Evolutionary conservation across 495 filamentous ascomycete species (phyloP), one percentile per base, ranked within the genome.

Genomic region (Penicillium odoratum): DNA sequence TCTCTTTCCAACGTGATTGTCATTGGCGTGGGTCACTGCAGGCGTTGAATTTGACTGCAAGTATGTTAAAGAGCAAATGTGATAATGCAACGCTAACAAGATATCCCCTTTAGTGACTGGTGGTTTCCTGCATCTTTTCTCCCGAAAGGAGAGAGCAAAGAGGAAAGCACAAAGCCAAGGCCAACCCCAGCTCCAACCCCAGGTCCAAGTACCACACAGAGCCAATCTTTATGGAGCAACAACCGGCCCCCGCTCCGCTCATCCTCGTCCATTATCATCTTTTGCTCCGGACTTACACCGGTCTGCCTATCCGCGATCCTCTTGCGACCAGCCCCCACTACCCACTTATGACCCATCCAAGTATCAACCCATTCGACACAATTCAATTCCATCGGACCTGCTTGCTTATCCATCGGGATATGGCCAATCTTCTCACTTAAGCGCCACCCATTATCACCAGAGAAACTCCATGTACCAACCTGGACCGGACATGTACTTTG

Each of bases 281-380:
- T 69, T 69, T 42, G 67, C 67, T 18, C 67, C 67, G 31, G 67
- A 69, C 47, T 51, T 48, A 45, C 63, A 60, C 50, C 65, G 63
- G 47, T 45, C 63, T 29, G 51, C 58, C n/a, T 42, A 61, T 15
- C 49, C 61, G 13, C 64, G 64, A 45, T 29, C 61, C 16, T 68
- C 68, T 6, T 49, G 58, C 33, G 68, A 68, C 36, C 52, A 62
- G 15, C 63, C 63, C 30, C 58, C 64, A 42, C 51, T 70, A 7
- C 67, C 69, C 29, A 61, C 61, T n/a, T 72, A 72, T 42, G 67
- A 72, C 47, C 69, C 69, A 11, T 70, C 69, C n/a, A 64, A 60
- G 51, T 72, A 70, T 48, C 65, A 63, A 44, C 60, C 67, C 13
- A 61, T 61, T 15, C 62, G 59, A 45, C 60, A 63, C n/a, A 58